phyloP scores from a whole-genome alignment of 2,329 filamentous ascomycete species.

The Beauveria bassiana region DNA sequence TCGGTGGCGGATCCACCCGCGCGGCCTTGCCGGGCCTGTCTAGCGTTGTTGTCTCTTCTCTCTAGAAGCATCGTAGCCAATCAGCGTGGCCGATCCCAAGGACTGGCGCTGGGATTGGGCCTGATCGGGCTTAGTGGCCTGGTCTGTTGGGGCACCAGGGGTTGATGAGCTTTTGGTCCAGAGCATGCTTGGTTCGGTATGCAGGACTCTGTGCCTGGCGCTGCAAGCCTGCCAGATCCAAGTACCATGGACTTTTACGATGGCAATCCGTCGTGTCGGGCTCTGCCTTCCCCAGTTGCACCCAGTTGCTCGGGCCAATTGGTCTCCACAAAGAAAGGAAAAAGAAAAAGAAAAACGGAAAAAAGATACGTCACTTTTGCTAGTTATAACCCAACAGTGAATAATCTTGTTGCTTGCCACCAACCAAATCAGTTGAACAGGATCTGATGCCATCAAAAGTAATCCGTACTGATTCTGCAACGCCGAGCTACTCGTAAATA shows the following conservation, averaged over 20 bases:
- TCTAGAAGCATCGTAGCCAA: neutral
- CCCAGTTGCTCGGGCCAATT: no score
- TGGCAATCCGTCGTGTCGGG: neutral
- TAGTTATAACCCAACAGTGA: neutral
- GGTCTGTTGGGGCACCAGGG: neutral
- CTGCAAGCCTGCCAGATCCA: neutral
- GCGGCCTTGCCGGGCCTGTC: neutral
- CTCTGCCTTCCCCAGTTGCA: neutral
- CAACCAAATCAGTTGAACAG: neutral
- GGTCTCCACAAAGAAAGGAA: neutral
- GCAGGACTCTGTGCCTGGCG: neutral
- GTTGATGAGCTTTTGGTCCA: neutral
- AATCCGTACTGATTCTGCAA: no score
- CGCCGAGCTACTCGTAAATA: no score
- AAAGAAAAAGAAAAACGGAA: neutral
- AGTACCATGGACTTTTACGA: neutral
- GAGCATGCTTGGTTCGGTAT: neutral
- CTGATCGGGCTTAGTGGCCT: neutral
- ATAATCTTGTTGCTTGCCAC: neutral
- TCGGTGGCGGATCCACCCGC: conserved; percentile 1
- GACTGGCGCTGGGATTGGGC: neutral
- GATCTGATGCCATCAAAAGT: no score
- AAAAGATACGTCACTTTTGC: conserved; percentile 3
- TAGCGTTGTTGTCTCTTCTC: conserved; percentile 8
- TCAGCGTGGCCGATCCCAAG: neutral